Base-by-base conservation (phyloP, 305 asterid species). In the Fraxinus nigra region DNA sequence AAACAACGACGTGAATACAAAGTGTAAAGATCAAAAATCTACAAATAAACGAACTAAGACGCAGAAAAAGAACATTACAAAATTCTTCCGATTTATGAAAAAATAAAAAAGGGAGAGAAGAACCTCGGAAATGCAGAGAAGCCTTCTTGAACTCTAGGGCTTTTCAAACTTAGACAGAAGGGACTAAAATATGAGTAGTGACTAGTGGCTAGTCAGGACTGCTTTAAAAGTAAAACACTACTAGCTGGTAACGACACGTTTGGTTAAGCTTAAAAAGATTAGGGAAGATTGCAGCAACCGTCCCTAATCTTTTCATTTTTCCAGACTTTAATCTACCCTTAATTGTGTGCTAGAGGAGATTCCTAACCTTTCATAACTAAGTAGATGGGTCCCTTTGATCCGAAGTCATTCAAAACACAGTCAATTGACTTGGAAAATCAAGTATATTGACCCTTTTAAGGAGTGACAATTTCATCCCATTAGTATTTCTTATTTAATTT, bases 71-170 rank as follows among this genome's bases (percentile, higher is more conserved):
- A 14, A 26, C 72, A 63, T 63, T 67, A 28, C 8, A 69, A 11
- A 69, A 30, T 11, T 38, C 46, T 67, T 67, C 18, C 5, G 14
- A 30, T 30, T 1, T 11, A 26, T 13, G 9, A 5, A 67, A 37
- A 69, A 13, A 20, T 3, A 3, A 33, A 38, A 30, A 69, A 30
- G 20, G 38, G 9, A 1, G 38, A 69, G 75, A 69, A 69, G 40
- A 30, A 69, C 75, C 75, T 69, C 40, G 20, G 9, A 30, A 69
- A 11, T 69, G 37, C 24, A 28, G 10, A 30, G 38, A 69, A 28
- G 75, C 75, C 40, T 13, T 9, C 75, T 69, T 69, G 10, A 69
- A 69, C 34, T 69, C 38, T 69, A 69, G 75, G 75, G 75, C 37
- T 69, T 14, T 14, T 65, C 73, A 24, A 65, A 1, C 8, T 48